Percentiles rank a stretch among this genome's conserved stretches.
Evolutionary conservation across 2,329 filamentous ascomycete genomes (phyloP).

Genomic region (Alternaria brassicae): DNA sequence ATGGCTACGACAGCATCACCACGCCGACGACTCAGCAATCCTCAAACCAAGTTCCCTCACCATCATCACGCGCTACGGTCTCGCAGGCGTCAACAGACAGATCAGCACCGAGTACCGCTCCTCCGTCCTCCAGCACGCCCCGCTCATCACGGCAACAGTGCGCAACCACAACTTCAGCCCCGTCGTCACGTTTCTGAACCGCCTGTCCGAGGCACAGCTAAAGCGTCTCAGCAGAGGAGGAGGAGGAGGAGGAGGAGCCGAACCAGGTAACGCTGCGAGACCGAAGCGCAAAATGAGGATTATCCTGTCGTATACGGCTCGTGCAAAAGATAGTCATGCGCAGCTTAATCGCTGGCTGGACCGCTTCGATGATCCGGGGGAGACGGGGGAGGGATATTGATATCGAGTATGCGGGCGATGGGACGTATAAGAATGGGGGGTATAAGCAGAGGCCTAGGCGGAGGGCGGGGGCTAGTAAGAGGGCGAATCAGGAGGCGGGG

Average conservation of each 20-base stretch:
- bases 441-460: slow-evolving; percentile 5
- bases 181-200: slow-evolving; percentile 26
- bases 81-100: slow-evolving; percentile 20
- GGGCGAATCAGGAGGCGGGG: slow-evolving; percentile 3
- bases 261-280: neutral
- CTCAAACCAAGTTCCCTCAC: slow-evolving; percentile 10
- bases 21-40: neutral
- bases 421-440: slow-evolving; percentile 4
- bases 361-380: slow-evolving; percentile 11
- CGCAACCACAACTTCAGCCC: slow-evolving; percentile 28
- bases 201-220: slow-evolving; percentile 21
- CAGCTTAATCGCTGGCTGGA: slow-evolving; percentile 22
- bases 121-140: slow-evolving; percentile 21
- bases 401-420: slow-evolving; percentile 10
- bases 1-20: neutral
- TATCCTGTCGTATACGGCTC: slow-evolving; percentile 9
- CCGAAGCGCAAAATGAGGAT: slow-evolving; percentile 11
- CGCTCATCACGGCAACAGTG: slow-evolving; percentile 19
- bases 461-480: neutral
- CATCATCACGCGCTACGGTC: slow-evolving; percentile 19
- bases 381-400: slow-evolving; percentile 15
- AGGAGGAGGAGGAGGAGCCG: no score
- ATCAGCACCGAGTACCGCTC: slow-evolving; percentile 22
- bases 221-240: neutral
- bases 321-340: slow-evolving; percentile 11